Evolutionary conservation across 23 red algal genomes (phyloP).

Genomic region (Gracilariopsis chorda): DNA sequence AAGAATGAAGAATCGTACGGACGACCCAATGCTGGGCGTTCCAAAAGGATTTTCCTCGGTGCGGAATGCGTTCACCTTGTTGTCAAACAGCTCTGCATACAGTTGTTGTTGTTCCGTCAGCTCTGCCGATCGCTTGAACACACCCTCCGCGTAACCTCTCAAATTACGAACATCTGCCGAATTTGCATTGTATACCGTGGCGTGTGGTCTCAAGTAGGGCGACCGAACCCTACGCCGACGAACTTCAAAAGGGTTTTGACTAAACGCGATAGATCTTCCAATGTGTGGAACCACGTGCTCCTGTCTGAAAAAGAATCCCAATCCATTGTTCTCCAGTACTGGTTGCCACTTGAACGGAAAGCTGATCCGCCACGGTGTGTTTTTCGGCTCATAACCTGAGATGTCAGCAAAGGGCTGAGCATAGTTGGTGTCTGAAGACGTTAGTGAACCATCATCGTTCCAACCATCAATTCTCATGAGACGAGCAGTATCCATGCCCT

Average conservation of each 20-base stretch:
- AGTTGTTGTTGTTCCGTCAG: background rate
- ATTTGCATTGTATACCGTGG: background rate
- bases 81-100: conserved; percentile 14
- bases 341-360: conserved; percentile 45
- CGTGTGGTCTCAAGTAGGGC: background rate
- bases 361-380: background rate
- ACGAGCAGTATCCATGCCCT: background rate
- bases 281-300: conserved; percentile 33
- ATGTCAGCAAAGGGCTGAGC: background rate
- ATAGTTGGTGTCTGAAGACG: background rate
- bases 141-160: background rate
- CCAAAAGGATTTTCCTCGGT: background rate
- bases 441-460: background rate
- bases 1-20: background rate
- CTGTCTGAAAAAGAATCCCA: conserved; percentile 12
- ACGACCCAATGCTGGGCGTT: background rate
- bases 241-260: background rate
- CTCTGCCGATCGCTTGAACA: background rate
- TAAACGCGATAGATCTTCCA: conserved; percentile 13
- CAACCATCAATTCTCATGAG: conserved; percentile 3
- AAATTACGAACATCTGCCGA: background rate
- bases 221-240: background rate
- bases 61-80: conserved; percentile 15
- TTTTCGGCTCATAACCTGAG: conserved; percentile 3
- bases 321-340: background rate